Base-by-base conservation (phyloP, 257 asterid genomes). In the Solanum pimpinellifolium region DNA sequence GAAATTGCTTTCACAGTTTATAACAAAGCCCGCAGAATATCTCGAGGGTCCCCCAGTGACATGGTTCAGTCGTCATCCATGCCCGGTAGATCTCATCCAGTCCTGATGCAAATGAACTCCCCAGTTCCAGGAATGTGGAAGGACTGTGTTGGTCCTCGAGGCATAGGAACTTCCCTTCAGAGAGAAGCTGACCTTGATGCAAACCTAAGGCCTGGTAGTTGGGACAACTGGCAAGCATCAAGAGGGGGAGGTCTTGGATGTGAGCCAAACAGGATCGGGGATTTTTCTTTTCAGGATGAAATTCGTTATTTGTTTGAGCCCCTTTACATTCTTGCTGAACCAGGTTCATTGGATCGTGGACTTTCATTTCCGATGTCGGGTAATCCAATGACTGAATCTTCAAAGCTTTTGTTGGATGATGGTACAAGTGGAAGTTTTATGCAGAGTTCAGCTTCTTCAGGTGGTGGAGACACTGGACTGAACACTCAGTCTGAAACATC, bases 1-100 rank as follows among this genome's bases (percentile, higher is more conserved):
- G 99, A 97, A 91, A 91, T 94, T 88, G 99, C 99, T 87, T 97
- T 97, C 91, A 96, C 99, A 29, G 97, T 97, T 85, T 97, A 96
- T 92, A 97, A 95, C 90, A 97, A 97, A 91, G 99, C 98, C 75
- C 93, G 99, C 23, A 91, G 97, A 89, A 87, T 94, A 89, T 92
- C 95, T 47, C 93, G 98, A 75, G 98, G 98, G 83, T 89, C 91
- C 88, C 91, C 98, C 35, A 91, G 93, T 49, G 98, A 96, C 89
- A 90, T 83, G 77, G 87, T 86, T 77, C 91, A 94, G 84, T 91
- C 96, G 27, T 90, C 88, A 44, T 90, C 96, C 76, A 80, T 89
- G 83, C 87, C 95, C 47, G 96, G 95, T 87, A 94, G 98, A 90
- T 92, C 98, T 73, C 95, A 93, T 90, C 91, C 98, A 33, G 93